Conservation (phyloP, 2,329 filamentous ascomycete genomes). For the Balansia obtecta region DNA sequence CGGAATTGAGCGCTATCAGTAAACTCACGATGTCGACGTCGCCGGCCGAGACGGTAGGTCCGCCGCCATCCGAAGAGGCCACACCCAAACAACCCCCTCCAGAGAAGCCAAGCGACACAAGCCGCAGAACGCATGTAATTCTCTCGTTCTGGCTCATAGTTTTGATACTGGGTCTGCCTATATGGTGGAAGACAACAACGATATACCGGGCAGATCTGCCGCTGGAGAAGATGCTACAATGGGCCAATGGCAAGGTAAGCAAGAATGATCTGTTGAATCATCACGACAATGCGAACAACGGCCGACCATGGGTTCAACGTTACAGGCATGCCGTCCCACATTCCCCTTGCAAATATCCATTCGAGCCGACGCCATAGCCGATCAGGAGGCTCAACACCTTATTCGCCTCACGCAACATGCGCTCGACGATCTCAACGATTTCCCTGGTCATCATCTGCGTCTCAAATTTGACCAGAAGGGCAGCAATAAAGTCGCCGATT, state of each 20-base stretch:
- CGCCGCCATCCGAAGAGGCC: slow-evolving; percentile 6
- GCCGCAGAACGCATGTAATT: slow-evolving; percentile 62
- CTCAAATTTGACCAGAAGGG: slow-evolving; percentile 20
- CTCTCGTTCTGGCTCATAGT: slow-evolving; percentile 86
- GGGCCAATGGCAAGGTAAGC: slow-evolving; percentile 77
- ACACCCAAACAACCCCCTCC: slow-evolving; percentile 48
- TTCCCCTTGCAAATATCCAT: slow-evolving; percentile 78
- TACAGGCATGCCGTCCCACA: slow-evolving; percentile 71
- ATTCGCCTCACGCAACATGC: slow-evolving; percentile 73
- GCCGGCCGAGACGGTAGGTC: slow-evolving; percentile 7
- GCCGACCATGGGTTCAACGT: slow-evolving; percentile 4
- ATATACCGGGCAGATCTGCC: slow-evolving; percentile 83
- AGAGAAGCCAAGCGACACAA: slow-evolving; percentile 58
- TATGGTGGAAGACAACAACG: slow-evolving; percentile 93
- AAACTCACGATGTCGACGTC: slow-evolving; percentile 7
- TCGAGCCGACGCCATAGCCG: slow-evolving; percentile 52
- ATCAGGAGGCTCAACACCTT: slow-evolving; percentile 58
- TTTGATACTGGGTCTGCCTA: slow-evolving; percentile 69
- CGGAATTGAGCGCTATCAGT: background rate
- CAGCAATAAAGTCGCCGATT: background rate
- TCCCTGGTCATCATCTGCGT: slow-evolving; percentile 71
- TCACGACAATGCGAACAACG: background rate
- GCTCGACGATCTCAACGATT: slow-evolving; percentile 77
- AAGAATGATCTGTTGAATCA: background rate
- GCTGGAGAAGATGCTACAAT: slow-evolving; percentile 71